Percentiles rank a stretch among this genome's conserved stretches.
Evolutionary conservation across 1,284 basidiomycete species (phyloP).

Genomic region (Moniliella sp.): DNA sequence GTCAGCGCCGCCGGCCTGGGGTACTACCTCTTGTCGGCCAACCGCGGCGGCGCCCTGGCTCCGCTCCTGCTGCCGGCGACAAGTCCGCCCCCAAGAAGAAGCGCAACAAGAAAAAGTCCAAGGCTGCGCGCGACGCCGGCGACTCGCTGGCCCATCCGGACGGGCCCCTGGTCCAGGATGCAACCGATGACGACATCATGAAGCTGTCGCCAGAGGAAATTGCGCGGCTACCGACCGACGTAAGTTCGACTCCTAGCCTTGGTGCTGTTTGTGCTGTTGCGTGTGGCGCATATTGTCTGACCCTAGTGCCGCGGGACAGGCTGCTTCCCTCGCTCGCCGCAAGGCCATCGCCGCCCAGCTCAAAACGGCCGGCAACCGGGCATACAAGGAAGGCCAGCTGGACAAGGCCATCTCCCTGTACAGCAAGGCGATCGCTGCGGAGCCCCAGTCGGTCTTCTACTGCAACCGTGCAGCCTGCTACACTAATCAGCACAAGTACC

Average conservation of each 20-base stretch:
- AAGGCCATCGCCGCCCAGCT: constrained; percentile 52
- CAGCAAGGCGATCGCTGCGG: constrained; percentile 58
- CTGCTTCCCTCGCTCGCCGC: no score
- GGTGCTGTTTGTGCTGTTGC: no score
- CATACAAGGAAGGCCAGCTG: constrained; percentile 62
- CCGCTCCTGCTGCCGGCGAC: constrained; percentile 9
- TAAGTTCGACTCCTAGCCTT: no score
- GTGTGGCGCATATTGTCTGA: no score
- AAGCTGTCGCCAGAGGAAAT: constrained; percentile 19
- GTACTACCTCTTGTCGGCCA: constrained; percentile 14
- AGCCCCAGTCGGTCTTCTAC: constrained; percentile 78
- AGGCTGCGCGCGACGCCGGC: constrained; percentile 1
- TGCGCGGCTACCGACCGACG: constrained; percentile 16
- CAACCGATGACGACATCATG: constrained; percentile 17
- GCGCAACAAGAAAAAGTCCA: constrained; percentile 15
- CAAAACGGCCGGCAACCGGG: constrained; percentile 71
- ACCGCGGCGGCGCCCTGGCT: constrained; percentile 5
- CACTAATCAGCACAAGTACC: constrained; percentile 64
- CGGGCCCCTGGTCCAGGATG: constrained; percentile 28
- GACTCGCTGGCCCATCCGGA: constrained; percentile 5
- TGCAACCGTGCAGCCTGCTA: constrained; percentile 94
- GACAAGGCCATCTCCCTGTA: constrained; percentile 59
- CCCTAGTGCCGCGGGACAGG: no score
- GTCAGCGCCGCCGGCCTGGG: constrained; percentile 12
- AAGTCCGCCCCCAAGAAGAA: constrained; percentile 24